These are phyloP conservation scores for Sugiyamaella floridensis DNA, from an alignment of 805 yeast genomes.

Conservation along the genomic window DNA sequence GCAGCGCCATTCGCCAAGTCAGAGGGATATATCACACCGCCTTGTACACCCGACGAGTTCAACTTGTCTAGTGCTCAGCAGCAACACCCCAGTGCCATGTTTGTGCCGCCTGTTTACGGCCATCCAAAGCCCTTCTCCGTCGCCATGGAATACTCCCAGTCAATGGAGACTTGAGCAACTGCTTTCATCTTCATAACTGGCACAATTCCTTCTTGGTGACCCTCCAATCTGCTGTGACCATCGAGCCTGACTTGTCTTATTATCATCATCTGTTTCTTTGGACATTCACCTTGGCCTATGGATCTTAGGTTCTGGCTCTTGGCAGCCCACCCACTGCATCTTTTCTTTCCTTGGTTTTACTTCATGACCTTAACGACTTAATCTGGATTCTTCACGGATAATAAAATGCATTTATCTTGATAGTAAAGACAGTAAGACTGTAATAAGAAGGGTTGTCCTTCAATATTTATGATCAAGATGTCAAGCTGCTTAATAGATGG, in stretches of 20 bases:
- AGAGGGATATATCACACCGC: constrained; percentile 19
- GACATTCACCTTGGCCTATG: too few relatives aligned
- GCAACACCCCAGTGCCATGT: not conserved
- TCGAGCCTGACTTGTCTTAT: too few relatives aligned
- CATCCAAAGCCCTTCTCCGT: constrained; percentile 1
- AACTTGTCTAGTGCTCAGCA: not conserved
- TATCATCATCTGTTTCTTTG: too few relatives aligned
- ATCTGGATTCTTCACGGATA: not conserved
- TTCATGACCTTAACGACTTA: not conserved
- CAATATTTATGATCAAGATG: too few relatives aligned
- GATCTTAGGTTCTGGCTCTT: not conserved
- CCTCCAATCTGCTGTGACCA: too few relatives aligned
- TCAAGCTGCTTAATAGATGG: too few relatives aligned
- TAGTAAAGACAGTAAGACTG: too few relatives aligned
- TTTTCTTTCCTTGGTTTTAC: not conserved
- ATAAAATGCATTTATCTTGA: not conserved
- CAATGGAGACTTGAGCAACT: not conserved
- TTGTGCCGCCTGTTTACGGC: not conserved
- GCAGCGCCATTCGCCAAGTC: constrained; percentile 3
- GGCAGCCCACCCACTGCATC: not conserved
- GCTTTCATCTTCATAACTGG: not conserved
- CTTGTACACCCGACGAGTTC: constrained; percentile 20
- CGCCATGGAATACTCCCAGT: constrained; percentile 8
- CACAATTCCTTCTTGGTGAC: too few relatives aligned
- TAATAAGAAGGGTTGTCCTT: too few relatives aligned